Base-by-base conservation (phyloP, 148 eudicot genomes). In the Rhododendron vialii region DNA sequence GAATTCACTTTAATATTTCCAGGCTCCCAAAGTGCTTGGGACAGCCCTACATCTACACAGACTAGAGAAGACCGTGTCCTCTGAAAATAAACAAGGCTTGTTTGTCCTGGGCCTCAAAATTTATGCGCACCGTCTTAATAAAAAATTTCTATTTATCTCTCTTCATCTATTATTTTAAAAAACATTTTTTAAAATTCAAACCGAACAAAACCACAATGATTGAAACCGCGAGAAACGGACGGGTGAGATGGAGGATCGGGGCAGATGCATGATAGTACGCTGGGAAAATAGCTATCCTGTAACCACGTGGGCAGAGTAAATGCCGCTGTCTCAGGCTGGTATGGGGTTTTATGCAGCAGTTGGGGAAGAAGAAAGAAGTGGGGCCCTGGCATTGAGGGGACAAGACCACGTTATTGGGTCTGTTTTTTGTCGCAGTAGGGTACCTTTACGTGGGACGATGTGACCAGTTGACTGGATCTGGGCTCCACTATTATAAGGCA, bases 321-420 rank as follows among this genome's bases (percentile, higher is more conserved):
- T 80, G 87, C 78, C 20, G 55, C 59, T 63, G 71, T 36, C 36
- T 69, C 43, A 24, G 71, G 75, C 36, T 69, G 36, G 75, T 28
- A 26, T 69, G 35, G 75, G 75, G 17, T 28, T 22, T 33, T 33
- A 82, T 13, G 20, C 86, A 59, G 38, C 50, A 51, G 74, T 47
- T 10, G 22, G 81, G 78, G 9, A 14, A 69, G 75, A n/a, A 63
- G 30, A 5, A 53, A 15, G 74, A 14, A 3, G 74, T 67, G 74
- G 74, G 74, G 74, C 73, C 73, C 74, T 17, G 8, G 67, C 67
- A 67, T 67, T 69, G 75, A 69, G 78, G 75, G 69, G 83, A 79
- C 85, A 76, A 55, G 88, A 87, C 88, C 36, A 63, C 50, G 30
- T 55, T 83, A 82, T 67, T 26, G 33, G 11, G 17, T 48, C 41